Conservation (phyloP, 371 early-diverging fungal genomes). For the Mortierella sp. region DNA sequence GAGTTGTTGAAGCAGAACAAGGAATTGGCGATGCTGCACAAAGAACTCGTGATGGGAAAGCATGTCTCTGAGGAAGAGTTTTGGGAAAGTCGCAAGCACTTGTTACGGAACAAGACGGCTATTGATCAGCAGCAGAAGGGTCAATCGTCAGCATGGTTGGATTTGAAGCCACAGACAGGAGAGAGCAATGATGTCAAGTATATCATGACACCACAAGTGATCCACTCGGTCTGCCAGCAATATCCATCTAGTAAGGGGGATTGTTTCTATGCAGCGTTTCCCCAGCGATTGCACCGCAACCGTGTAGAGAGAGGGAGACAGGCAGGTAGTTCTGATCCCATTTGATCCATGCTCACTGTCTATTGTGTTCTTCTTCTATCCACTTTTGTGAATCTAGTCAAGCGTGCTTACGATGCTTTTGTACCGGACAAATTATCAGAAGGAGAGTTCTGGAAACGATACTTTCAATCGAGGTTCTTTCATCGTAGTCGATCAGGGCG, state of each 20-base stretch:
- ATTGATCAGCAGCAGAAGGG: slow-evolving; percentile 83
- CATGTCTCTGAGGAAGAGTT: slow-evolving; percentile 90
- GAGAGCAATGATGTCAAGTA: slow-evolving; percentile 87
- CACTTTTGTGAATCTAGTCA: slow-evolving; percentile 60
- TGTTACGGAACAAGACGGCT: slow-evolving; percentile 77
- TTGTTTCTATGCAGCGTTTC: neutral
- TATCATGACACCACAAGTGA: slow-evolving; percentile 88
- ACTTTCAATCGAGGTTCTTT: slow-evolving; percentile 86
- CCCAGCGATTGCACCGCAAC: too few relatives aligned
- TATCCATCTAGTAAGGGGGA: slow-evolving; percentile 79
- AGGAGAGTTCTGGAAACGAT: slow-evolving; percentile 90
- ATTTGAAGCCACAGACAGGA: slow-evolving; percentile 79
- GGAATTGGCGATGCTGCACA: slow-evolving; percentile 79
- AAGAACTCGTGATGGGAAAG: slow-evolving; percentile 81
- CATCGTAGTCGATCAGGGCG: slow-evolving; percentile 79
- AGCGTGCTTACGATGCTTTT: slow-evolving; percentile 83
- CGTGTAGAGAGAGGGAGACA: too few relatives aligned
- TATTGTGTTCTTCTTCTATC: slow-evolving; percentile 4
- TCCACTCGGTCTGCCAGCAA: slow-evolving; percentile 89
- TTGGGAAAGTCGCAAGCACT: slow-evolving; percentile 85
- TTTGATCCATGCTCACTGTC: too few relatives aligned
- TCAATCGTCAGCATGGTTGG: slow-evolving; percentile 83
- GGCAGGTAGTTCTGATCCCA: too few relatives aligned
- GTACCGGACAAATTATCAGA: slow-evolving; percentile 88
- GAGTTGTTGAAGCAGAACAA: slow-evolving; percentile 71